Evolutionary conservation across 768 basidiomycete species (phyloP), one percentile per base, ranked within the genome.

Genomic region (Phallus indusiatus): DNA sequence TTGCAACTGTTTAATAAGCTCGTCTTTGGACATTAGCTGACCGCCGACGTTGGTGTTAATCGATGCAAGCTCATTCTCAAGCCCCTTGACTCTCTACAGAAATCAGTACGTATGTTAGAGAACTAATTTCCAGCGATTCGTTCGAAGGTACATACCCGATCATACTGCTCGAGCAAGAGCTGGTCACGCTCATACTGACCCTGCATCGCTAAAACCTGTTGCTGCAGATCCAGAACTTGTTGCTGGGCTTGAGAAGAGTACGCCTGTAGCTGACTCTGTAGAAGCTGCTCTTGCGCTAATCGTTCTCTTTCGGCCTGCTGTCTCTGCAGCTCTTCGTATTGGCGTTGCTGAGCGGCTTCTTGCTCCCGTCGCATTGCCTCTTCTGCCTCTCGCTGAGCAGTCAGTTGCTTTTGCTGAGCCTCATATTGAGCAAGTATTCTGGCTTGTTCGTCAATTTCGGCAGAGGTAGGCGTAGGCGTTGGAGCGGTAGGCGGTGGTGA

Each of bases 161-260:
- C 96, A 67, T 99, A 99, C 66, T 98, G 94, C 71, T 98, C 95
- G 55, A 99, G 77, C 71, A 99, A 83, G 64, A 99, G 87, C 70
- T 99, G 96, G 67, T 99, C 95, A 12, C 96, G 83, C 73, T 99
- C 96, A 69, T 93, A 99, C 69, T 98, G 96, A 0, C 96, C 94
- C 51, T 94, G 78, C 88, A 98, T 89, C 10, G 81, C 90, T 52
- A 99, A 79, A 53, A 98, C 75, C 70, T 98, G 88, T 54, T 90
- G 79, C 71, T 99, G 93, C 48, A 94, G 79, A 61, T 98, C 94
- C 56, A 81, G 78, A 33, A 83, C 79, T 64, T 90, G 86, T 61
- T 86, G 83, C 48, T 79, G 83, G 36, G 84, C 82, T 69, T 91
- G 86, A 61, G 84, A 90, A 65, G 82, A 86, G 63, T 86, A 82